These are phyloP conservation scores for Coniochaeta sp. DNA, from an alignment of 2,329 filamentous ascomycete genomes.

Conservation along the genomic window DNA sequence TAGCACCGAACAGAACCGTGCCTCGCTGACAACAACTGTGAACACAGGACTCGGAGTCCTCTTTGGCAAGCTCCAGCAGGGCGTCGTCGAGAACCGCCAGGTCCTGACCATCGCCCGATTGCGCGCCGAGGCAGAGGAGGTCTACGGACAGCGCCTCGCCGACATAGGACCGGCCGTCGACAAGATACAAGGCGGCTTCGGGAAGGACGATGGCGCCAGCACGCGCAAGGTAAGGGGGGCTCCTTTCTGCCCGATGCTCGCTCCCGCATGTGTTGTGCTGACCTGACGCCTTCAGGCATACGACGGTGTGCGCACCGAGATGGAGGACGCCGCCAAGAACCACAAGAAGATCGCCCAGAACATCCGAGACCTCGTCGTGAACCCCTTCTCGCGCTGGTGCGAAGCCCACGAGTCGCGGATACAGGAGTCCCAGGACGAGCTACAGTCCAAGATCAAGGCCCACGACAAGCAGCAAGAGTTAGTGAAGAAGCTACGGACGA, in stretches of 20 bases:
- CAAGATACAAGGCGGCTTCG: constrained; percentile 76
- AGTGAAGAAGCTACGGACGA: constrained; percentile 87
- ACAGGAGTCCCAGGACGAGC: constrained; percentile 89
- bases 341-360: constrained; percentile 95
- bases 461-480: constrained; percentile 87
- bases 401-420: constrained; percentile 88
- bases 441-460: constrained; percentile 83
- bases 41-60: constrained; percentile 73
- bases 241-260: not conserved
- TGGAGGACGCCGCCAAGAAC: constrained; percentile 82
- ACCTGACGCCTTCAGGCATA: constrained; percentile 63
- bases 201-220: constrained; percentile 88
- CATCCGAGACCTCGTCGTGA: constrained; percentile 91
- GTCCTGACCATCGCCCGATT: constrained; percentile 84
- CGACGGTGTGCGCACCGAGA: constrained; percentile 85
- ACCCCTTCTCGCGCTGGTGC: constrained; percentile 92
- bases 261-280: constrained; percentile 7
- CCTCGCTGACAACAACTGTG: constrained; percentile 7
- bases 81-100: constrained; percentile 90
- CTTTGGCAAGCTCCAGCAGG: constrained; percentile 95
- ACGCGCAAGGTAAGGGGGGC: constrained; percentile 79
- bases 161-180: constrained; percentile 80
- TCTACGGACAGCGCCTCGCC: constrained; percentile 72
- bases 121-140: constrained; percentile 91
- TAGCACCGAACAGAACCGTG: no score